Evolutionary conservation across 805 yeast species (phyloP), one percentile per base, ranked within the genome.

Genomic region (Saccharomycopsis schoenii): DNA sequence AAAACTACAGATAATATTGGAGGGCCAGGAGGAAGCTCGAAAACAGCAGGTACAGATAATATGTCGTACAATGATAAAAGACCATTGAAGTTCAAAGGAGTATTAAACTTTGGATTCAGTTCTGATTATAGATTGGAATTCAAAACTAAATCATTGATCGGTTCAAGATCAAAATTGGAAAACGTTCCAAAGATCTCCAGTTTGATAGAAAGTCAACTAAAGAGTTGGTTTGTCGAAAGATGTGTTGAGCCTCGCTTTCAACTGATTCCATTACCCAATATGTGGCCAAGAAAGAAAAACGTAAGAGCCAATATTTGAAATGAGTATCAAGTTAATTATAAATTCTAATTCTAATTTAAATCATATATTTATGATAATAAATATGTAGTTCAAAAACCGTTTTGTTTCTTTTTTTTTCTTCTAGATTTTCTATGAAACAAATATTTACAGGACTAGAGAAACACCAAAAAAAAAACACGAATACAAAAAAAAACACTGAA

Each of bases 221-320:
- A 94, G 64, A 84, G 84, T 60, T 91, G 97, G 96, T 92, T 94
- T 69, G 84, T 85, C 17, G 97, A 93, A 67, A 78, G 97, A 64
- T 90, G 97, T 69, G 94, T 94, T 12, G 96, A 90, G 66, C 99
- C 99, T 1, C 79, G 96, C 66, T 93, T 86, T 68, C 97, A 92
- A 70, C 86, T 89, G 57, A 83, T 94, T 37, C 80, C 80, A 67
- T 73, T 94, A 39, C 99, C 98, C 2, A 86, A 89, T 56, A 74
- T 92, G 69, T 91, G 97, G 97, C 96, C 96, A 25, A 73, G 84
- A 65, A 79, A 80, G 64, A 81, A 80, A 66, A 81, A 80, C 62
- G 81, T 83, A 1, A 76, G 84, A 66, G 79, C 50, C 10, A 50
- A 47, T 29, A 42, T 56, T n/a, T 56, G 54, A 56, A 3, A n/a